phyloP scores from a whole-genome alignment of 2,329 filamentous ascomycete species.

The Thermoascus crustaceus region DNA sequence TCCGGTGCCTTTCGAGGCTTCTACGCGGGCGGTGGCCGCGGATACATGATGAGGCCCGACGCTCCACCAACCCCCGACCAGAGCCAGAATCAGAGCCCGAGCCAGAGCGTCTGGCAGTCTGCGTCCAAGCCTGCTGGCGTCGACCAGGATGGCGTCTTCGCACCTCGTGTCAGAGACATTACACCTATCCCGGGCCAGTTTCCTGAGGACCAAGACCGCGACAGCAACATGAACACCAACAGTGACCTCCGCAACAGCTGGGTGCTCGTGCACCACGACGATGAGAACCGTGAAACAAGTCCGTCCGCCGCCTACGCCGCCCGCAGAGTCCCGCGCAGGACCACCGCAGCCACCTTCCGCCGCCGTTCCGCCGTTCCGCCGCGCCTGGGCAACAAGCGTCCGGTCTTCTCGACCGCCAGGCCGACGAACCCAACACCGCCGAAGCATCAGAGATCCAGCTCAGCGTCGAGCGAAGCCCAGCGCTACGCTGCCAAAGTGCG shows the following conservation, averaged over 20 bases:
- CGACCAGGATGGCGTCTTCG: constrained; percentile 20
- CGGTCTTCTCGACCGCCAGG: constrained; percentile 14
- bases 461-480: constrained; percentile 54
- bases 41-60: constrained; percentile 51
- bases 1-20: constrained; percentile 68
- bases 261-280: constrained; percentile 52
- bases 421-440: constrained; percentile 20
- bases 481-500: constrained; percentile 63
- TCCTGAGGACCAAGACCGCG: constrained; percentile 34
- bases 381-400: constrained; percentile 18
- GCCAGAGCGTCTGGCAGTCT: constrained; percentile 23
- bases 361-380: constrained; percentile 17
- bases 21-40: constrained; percentile 71
- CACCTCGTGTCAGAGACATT: constrained; percentile 13
- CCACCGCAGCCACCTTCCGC: constrained; percentile 14
- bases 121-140: constrained; percentile 20
- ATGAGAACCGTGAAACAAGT: constrained; percentile 9
- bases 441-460: constrained; percentile 18
- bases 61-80: constrained; percentile 12
- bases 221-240: constrained; percentile 14
- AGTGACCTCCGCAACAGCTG: constrained; percentile 56
- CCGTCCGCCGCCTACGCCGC: constrained; percentile 12
- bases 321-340: constrained; percentile 17
- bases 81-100: too few species aligned
- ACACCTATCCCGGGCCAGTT: constrained; percentile 49